Evolutionary conservation across 1,284 basidiomycete species (phyloP).

Genomic region (Cutaneotrichosporon cavernicola): DNA sequence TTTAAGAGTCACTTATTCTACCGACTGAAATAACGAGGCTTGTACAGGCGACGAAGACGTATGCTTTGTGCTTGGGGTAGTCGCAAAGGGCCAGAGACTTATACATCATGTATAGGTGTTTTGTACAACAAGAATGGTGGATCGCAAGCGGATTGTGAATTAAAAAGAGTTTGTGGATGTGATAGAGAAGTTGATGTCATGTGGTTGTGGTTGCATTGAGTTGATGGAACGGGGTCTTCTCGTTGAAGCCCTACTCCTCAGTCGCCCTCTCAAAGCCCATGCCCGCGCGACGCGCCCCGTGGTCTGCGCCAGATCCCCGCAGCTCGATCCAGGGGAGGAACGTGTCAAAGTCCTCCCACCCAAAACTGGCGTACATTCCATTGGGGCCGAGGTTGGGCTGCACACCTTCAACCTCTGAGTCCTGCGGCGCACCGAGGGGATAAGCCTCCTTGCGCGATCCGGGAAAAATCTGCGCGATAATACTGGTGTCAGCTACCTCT

Average conservation of each 20-base stretch:
- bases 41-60: not conserved
- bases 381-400: constrained; percentile 41
- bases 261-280: constrained; percentile 35
- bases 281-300: constrained; percentile 34
- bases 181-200: not conserved
- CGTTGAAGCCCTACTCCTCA: not conserved
- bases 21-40: not conserved
- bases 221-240: not conserved
- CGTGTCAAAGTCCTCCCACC: constrained; percentile 46
- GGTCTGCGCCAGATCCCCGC: constrained; percentile 33
- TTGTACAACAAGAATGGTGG: not conserved
- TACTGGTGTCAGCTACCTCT: constrained; percentile 25
- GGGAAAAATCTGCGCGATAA: constrained; percentile 46
- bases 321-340: constrained; percentile 46
- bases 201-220: not conserved
- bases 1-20: constrained; percentile 10
- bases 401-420: constrained; percentile 34
- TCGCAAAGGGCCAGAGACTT: not conserved
- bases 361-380: constrained; percentile 50
- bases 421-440: constrained; percentile 29
- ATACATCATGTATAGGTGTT: no score
- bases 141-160: not conserved
- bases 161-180: not conserved
- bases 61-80: not conserved
- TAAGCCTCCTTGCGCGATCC: constrained; percentile 24